phyloP scores from a whole-genome alignment of 768 basidiomycete genomes.

The Coprinopsis cinerea region DNA sequence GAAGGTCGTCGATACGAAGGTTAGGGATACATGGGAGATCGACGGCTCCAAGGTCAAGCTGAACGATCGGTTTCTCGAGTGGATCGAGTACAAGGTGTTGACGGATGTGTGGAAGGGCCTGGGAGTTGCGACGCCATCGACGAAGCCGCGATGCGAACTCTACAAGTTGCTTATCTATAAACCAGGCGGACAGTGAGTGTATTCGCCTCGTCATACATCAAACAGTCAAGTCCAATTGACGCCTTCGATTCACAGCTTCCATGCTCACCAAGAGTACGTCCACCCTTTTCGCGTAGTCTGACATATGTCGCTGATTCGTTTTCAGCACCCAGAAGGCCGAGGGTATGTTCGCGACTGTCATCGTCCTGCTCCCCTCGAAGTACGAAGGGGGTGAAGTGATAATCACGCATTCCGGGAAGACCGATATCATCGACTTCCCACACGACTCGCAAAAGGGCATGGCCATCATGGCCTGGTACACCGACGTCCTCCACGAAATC shows the following conservation, averaged over 20 bases:
- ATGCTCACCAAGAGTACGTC: no score
- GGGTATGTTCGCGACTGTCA: slow-evolving; percentile 48
- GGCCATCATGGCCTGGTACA: slow-evolving; percentile 44
- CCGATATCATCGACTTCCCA: slow-evolving; percentile 31
- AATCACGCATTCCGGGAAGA: slow-evolving; percentile 32
- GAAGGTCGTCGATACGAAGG: neutral
- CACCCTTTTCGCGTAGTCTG: no score
- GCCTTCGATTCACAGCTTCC: no score
- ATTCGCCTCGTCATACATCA: no score
- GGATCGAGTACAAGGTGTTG: neutral
- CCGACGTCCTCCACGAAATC: slow-evolving; percentile 46
- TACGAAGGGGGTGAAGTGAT: slow-evolving; percentile 42
- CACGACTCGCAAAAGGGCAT: slow-evolving; percentile 25
- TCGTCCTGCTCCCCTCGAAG: slow-evolving; percentile 40
- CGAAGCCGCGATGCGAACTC: neutral
- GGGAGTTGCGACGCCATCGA: neutral
- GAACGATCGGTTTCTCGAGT: neutral
- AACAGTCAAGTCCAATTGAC: no score
- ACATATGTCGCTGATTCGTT: no score
- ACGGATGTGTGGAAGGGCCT: neutral
- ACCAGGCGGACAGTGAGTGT: neutral
- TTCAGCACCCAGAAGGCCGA: slow-evolving; percentile 42
- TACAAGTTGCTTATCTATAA: neutral
- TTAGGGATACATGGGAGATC: neutral
- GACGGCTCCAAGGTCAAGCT: neutral